Evolutionary conservation across 495 filamentous ascomycete species (phyloP), one percentile per base, ranked within the genome.

Genomic region (Letharia lupina): DNA sequence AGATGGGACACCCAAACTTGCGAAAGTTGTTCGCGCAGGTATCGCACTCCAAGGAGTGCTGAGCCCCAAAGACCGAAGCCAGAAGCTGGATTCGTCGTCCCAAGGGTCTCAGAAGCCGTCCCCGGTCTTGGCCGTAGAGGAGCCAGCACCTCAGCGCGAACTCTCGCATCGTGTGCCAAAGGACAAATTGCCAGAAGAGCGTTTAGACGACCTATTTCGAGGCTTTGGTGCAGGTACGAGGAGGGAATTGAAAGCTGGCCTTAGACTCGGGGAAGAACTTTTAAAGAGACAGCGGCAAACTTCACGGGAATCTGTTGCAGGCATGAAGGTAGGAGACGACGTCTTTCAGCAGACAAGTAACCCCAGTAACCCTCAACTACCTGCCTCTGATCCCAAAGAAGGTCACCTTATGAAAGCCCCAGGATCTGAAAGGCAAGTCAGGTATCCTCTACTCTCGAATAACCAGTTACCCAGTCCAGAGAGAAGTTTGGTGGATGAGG

Each of bases 221-320:
- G 79, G 77, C 18, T 79, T 84, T 48, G 73, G 78, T 33, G 70
- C 75, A 31, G 75, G 77, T 7, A 79, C 78, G 5, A 72, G 75
- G 64, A 71, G 75, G 68, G 75, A 81, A 68, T 68, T 83, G 50
- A 75, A 75, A 63, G 78, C 76, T 41, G 79, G 77, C 42, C 71
- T 84, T 61, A 73, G 75, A 10, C 74, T 84, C 64, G 83, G 81
- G 15, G 80, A 84, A 60, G 75, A 79, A 61, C 71, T 84, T 60
- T 80, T 80, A 6, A 77, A 74, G 67, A 74, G 73, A 39, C 63
- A 72, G 13, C 68, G 18, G 12, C 23, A 44, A 58, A 45, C 39
- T 33, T 39, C 23, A 20, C 44, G 44, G 15, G 41, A 40, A 3
- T 33, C 47, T 45, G 8, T 28, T 13, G n/a, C 39, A 61, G 28